Conservation (phyloP, 129 eudicot genomes). For the Erigeron canadensis region DNA sequence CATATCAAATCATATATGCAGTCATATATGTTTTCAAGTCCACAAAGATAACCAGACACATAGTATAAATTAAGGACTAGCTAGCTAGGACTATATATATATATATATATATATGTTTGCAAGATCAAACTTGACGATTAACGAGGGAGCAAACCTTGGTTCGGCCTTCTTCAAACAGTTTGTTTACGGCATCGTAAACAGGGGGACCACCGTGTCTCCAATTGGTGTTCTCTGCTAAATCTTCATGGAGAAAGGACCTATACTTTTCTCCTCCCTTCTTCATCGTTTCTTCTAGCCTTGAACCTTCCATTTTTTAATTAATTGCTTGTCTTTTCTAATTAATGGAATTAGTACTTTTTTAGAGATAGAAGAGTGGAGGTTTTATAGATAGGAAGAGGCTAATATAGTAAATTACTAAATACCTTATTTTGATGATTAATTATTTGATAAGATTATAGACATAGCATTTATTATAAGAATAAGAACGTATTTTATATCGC, state of each 20-base stretch:
- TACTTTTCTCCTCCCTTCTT: slow-evolving; percentile 49
- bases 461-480: too few species aligned
- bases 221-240: slow-evolving; percentile 39
- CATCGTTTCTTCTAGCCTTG: slow-evolving; percentile 15
- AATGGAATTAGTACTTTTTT: slow-evolving; percentile 8
- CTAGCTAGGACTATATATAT: too few species aligned
- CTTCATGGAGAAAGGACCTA: slow-evolving; percentile 68
- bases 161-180: slow-evolving; percentile 72
- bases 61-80: too few species aligned
- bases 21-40: too few species aligned
- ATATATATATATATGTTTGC: not conserved
- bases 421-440: not conserved
- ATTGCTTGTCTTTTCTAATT: not conserved
- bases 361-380: slow-evolving; percentile 1
- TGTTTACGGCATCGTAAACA: slow-evolving; percentile 55
- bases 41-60: too few species aligned
- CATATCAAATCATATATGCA: too few species aligned
- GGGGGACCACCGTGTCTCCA: slow-evolving; percentile 94
- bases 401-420: not conserved
- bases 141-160: slow-evolving; percentile 45
- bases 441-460: too few species aligned
- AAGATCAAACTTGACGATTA: not conserved
- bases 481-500: too few species aligned
- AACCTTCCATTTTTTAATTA: slow-evolving; percentile 26
- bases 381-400: slow-evolving; percentile 26